Percentiles rank a stretch among this genome's conserved stretches.
Evolutionary conservation across 805 yeast species (phyloP).

Genomic region (Metschnikowia noctiluminum): DNA sequence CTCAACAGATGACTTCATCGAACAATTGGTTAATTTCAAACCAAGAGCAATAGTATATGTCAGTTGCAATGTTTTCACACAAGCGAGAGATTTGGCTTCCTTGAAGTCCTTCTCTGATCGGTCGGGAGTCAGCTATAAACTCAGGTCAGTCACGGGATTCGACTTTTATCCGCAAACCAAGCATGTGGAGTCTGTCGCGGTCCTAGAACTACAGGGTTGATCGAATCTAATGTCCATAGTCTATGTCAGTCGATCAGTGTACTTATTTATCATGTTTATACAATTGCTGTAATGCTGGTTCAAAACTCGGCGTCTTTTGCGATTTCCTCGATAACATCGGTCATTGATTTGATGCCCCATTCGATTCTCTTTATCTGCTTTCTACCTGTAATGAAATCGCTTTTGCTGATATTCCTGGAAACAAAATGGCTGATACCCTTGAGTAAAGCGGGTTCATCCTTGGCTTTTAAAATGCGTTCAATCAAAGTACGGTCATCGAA

Average conservation of each 20-base stretch:
- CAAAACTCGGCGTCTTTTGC: conserved; percentile 12
- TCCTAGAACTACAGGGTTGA: conserved; percentile 26
- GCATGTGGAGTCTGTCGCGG: conserved; percentile 55
- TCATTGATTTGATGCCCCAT: conserved; percentile 63
- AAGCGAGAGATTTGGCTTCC: conserved; percentile 40
- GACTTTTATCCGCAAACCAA: conserved; percentile 57
- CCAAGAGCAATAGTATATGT: conserved; percentile 40
- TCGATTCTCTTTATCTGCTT: conserved; percentile 54
- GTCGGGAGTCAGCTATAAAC: conserved; percentile 13
- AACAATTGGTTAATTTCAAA: conserved; percentile 33
- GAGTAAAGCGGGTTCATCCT: conserved; percentile 54
- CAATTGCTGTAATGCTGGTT: no score
- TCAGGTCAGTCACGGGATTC: conserved; percentile 33
- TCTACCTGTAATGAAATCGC: conserved; percentile 50
- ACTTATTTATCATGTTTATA: no score
- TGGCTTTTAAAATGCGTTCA: conserved; percentile 51
- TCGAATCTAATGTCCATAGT: neutral
- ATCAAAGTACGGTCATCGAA: conserved; percentile 49
- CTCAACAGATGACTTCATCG: conserved; percentile 30
- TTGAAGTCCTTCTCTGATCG: conserved; percentile 24
- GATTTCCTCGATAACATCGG: conserved; percentile 51
- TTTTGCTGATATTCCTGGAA: conserved; percentile 41
- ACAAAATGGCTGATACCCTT: conserved; percentile 67
- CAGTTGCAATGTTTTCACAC: conserved; percentile 45
- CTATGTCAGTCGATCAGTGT: neutral